Evolutionary conservation across 257 asterid genomes (phyloP), one percentile per base, ranked within the genome.

Genomic region (Cinchona pubescens): DNA sequence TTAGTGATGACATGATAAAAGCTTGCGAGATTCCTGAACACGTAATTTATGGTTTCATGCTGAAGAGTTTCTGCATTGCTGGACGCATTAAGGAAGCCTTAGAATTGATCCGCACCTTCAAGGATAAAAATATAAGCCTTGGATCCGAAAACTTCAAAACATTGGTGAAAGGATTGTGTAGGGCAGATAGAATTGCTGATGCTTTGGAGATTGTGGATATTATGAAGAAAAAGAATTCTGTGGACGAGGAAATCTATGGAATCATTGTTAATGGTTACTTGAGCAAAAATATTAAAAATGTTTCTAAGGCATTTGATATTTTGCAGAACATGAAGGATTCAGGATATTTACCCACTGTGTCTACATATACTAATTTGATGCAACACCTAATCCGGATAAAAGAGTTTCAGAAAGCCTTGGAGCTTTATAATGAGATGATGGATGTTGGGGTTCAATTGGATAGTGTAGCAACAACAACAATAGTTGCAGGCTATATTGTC

Each of bases 121-220:
- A 82, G 85, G 86, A 77, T 75, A 90, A 89, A 74, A 85, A 79
- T 30, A 30, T 83, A 61, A 55, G 75, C 73, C 87, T 93, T 6
- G 90, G 83, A 43, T 38, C 87, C 60, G 87, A 80, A 56, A 61
- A 73, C 63, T 82, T 88, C 55, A 87, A 81, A 75, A 86, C 86
- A 34, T 79, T 93, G 79, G 92, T 91, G 78, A 86, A 86, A 83
- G 97, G 98, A 61, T 90, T 93, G 60, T 90, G 98, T 67, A 82
- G 86, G 80, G 86, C 82, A 30, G 90, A 82, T 77, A 88, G 87
- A 81, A 86, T 88, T 71, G 73, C 70, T 23, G 98, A 93, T 82
- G 96, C 96, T 19, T 21, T 87, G 79, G 98, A 93, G 84, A 86
- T 93, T 40, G 87, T 91, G 61, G 92, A 90, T 76, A 93, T 93